Evolutionary conservation across 305 asterid species (phyloP).

Genomic region (Galium porrigens): DNA sequence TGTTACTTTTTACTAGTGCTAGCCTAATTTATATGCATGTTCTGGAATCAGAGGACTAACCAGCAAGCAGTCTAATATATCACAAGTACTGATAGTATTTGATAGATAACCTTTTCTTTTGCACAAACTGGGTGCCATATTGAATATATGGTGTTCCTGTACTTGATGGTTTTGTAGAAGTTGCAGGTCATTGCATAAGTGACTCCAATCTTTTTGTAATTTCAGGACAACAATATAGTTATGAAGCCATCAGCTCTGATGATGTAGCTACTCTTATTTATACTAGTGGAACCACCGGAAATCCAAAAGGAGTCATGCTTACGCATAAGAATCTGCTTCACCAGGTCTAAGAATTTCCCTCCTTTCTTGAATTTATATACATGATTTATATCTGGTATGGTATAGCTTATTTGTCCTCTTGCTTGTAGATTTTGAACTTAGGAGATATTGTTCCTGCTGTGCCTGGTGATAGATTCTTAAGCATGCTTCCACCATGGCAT

Average conservation of each 20-base stretch:
- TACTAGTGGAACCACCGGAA: slow-evolving; percentile 96
- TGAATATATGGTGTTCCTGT: neutral
- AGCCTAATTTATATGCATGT: neutral
- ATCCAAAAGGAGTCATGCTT: slow-evolving; percentile 97
- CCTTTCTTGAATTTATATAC: neutral
- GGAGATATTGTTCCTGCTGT: slow-evolving; percentile 79
- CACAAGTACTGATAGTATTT: neutral
- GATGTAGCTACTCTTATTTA: slow-evolving; percentile 77
- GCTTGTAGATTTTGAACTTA: slow-evolving; percentile 38
- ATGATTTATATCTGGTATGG: neutral
- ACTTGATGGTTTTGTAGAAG: neutral
- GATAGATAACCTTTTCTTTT: neutral
- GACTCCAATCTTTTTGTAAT: slow-evolving; percentile 8
- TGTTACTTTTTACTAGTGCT: neutral
- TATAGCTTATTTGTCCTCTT: neutral
- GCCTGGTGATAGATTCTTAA: slow-evolving; percentile 80
- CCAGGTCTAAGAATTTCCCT: slow-evolving; percentile 41
- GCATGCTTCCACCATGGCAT: slow-evolving; percentile 99
- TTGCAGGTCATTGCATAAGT: neutral
- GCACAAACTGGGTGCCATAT: neutral
- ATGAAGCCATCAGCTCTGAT: slow-evolving; percentile 53
- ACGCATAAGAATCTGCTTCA: slow-evolving; percentile 83
- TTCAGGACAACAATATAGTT: slow-evolving; percentile 50
- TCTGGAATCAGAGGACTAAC: neutral
- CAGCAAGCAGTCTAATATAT: neutral